A percentile compares a stretch with the other conserved stretches of the same genome.
These are phyloP conservation scores for Neonothopanus nambi DNA, from an alignment of 1,284 basidiomycete genomes.

Conservation along the genomic window DNA sequence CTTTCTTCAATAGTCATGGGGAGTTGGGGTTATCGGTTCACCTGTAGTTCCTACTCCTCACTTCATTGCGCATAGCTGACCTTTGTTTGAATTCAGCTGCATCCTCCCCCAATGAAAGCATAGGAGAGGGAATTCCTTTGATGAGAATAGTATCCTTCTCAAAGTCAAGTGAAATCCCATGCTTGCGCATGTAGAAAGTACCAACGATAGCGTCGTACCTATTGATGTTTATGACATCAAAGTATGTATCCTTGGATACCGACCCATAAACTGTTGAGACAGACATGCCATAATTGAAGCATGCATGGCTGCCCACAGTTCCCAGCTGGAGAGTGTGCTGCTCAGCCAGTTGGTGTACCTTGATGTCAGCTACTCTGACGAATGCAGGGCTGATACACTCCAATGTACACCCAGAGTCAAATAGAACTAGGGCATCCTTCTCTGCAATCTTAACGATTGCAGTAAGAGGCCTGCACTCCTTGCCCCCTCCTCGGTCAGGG, in stretches of 20 bases:
- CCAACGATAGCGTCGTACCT: constrained; percentile 18
- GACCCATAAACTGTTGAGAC: not conserved
- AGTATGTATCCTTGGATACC: constrained; percentile 8
- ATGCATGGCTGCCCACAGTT: constrained; percentile 14
- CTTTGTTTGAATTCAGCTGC: not conserved
- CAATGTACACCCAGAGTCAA: constrained; percentile 18
- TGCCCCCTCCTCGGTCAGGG: not conserved
- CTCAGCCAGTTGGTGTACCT: constrained; percentile 10
- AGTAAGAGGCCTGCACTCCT: not conserved
- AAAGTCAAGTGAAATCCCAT: constrained; percentile 16
- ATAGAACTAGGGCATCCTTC: constrained; percentile 10
- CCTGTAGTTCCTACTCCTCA: not conserved
- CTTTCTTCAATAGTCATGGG: too few relatives aligned
- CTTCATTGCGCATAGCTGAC: constrained; percentile 11
- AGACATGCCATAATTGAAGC: constrained; percentile 14
- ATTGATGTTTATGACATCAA: constrained; percentile 19
- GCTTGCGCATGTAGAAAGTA: constrained; percentile 9
- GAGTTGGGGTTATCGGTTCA: too few relatives aligned
- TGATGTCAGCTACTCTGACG: too few relatives aligned
- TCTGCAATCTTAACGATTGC: constrained; percentile 7
- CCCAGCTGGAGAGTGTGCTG: constrained; percentile 18
- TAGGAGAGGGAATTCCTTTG: constrained; percentile 4
- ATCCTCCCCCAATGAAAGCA: constrained; percentile 13
- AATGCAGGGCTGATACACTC: constrained; percentile 15
- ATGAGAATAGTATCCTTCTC: not conserved